These are phyloP conservation scores for Mikania micrantha DNA, from an alignment of 129 eudicot genomes.

Conservation along the genomic window DNA sequence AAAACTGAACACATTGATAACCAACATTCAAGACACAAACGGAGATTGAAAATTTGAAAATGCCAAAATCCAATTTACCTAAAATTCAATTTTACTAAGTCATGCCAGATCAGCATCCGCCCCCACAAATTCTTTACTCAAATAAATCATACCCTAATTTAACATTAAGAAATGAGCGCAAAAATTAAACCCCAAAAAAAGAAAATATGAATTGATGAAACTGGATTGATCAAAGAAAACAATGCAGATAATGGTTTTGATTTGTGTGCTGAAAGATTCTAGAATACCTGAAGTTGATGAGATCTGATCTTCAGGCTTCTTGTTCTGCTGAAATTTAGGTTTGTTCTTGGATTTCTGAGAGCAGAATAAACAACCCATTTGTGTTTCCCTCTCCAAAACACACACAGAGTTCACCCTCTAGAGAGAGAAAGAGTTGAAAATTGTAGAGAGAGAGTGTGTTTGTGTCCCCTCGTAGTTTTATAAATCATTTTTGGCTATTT, in stretches of 20 bases:
- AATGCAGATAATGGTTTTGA: slow-evolving; percentile 26
- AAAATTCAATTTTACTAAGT: slow-evolving; percentile 6
- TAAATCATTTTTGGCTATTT: slow-evolving; percentile 31
- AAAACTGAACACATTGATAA: slow-evolving; percentile 10
- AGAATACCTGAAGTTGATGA: slow-evolving; percentile 56
- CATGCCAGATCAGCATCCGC: slow-evolving; percentile 31
- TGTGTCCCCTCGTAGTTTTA: slow-evolving; percentile 12
- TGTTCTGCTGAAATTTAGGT: slow-evolving; percentile 33
- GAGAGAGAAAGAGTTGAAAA: slow-evolving; percentile 36
- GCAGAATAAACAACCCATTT: slow-evolving; percentile 70
- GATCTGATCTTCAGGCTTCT: slow-evolving; percentile 74
- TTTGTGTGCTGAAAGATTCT: neutral
- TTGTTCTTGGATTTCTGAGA: slow-evolving; percentile 57
- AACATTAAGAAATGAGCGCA: neutral
- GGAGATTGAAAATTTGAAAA: no score
- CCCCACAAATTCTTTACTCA: slow-evolving; percentile 22
- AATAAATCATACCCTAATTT: slow-evolving; percentile 13
- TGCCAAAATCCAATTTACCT: slow-evolving; percentile 12
- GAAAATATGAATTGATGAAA: slow-evolving; percentile 2
- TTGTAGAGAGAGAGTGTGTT: slow-evolving; percentile 12
- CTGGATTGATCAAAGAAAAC: slow-evolving; percentile 8
- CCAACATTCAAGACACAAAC: neutral
- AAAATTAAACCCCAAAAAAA: neutral
- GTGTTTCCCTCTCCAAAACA: slow-evolving; percentile 27
- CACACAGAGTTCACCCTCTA: slow-evolving; percentile 19